Evolutionary conservation across 2,329 filamentous ascomycete species (phyloP).

Genomic region (Mycosphaerella arachidis): DNA sequence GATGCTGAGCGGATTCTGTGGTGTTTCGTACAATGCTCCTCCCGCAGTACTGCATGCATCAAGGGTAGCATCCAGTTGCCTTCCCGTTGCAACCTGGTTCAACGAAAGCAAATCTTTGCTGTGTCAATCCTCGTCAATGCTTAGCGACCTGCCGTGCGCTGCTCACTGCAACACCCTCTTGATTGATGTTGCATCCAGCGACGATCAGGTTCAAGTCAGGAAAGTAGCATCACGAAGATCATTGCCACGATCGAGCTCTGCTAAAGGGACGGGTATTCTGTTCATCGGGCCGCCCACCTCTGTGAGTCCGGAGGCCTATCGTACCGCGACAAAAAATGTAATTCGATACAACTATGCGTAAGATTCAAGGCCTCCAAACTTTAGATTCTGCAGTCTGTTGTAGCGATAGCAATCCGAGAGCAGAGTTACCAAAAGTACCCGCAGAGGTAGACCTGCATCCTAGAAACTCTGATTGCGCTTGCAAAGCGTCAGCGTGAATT

Average conservation of each 20-base stretch:
- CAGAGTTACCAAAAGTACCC: too few relatives aligned
- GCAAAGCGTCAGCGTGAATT: not conserved
- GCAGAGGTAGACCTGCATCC: too few relatives aligned
- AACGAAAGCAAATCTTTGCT: not conserved
- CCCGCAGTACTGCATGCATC: not conserved
- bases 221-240: not conserved
- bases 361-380: too few relatives aligned
- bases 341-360: too few relatives aligned
- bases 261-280: not conserved
- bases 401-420: too few relatives aligned
- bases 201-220: not conserved
- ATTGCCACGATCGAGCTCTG: not conserved
- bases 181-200: not conserved
- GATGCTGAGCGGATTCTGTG: not conserved
- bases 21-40: not conserved
- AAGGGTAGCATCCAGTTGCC: not conserved
- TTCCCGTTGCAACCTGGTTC: not conserved
- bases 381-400: too few relatives aligned
- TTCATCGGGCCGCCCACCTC: not conserved
- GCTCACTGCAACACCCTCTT: not conserved
- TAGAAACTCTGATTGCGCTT: not conserved
- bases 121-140: not conserved
- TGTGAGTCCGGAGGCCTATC: not conserved
- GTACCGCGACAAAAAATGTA: too few relatives aligned
- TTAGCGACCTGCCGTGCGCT: not conserved